A percentile compares a stretch with the other conserved stretches of the same genome.
phyloP scores from a whole-genome alignment of 1,139 yeast genomes.

The Pichia sp. region DNA sequence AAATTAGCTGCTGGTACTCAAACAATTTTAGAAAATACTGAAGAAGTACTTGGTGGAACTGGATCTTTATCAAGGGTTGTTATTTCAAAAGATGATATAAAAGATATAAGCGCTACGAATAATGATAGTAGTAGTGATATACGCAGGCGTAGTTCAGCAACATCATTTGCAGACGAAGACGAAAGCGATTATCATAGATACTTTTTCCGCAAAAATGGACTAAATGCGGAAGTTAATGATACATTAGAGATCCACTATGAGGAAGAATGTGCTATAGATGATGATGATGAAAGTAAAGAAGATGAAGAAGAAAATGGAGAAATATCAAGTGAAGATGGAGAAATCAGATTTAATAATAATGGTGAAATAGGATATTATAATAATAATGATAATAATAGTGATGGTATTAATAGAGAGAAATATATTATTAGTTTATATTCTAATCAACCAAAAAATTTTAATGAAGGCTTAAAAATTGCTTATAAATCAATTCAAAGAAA shows the following conservation, averaged over 20 bases:
- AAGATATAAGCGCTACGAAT: neutral
- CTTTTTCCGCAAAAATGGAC: conserved; percentile 1
- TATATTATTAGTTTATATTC: conserved; percentile 71
- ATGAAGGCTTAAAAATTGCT: conserved; percentile 69
- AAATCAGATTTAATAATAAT: conserved; percentile 1
- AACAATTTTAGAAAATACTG: conserved; percentile 71
- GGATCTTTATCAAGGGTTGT: conserved; percentile 43
- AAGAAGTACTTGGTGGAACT: conserved; percentile 64
- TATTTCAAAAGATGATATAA: neutral
- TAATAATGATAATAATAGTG: conserved; percentile 1
- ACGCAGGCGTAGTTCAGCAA: conserved; percentile 15
- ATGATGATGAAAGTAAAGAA: conserved; percentile 1
- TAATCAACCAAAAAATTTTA: conserved; percentile 68
- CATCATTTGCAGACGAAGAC: conserved; percentile 26
- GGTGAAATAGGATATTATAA: neutral
- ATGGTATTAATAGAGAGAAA: conserved; percentile 20
- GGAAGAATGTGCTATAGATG: conserved; percentile 19
- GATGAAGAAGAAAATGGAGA: neutral
- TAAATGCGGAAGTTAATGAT: neutral
- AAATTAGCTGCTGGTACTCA: conserved; percentile 88
- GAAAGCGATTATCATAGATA: conserved; percentile 17
- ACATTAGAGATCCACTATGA: neutral
- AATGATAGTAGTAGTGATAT: neutral
- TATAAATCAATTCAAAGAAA: conserved; percentile 67
- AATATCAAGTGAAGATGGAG: conserved; percentile 6